Evolutionary conservation across 257 asterid species (phyloP).

Genomic region (Rhazya stricta): DNA sequence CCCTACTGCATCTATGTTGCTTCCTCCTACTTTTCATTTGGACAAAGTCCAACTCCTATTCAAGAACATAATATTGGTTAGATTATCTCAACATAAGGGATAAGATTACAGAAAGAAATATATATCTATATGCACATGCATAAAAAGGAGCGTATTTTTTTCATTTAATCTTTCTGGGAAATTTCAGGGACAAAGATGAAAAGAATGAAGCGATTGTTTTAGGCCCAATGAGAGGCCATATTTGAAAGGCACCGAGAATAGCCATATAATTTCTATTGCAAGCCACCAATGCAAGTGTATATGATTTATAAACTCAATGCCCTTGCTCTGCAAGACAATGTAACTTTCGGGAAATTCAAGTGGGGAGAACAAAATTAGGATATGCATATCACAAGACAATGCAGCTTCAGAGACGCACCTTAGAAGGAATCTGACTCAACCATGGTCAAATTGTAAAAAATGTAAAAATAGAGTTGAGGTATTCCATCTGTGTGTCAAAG

Average conservation of each 20-base stretch:
- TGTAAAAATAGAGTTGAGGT: not conserved
- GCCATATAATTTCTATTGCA: conserved; percentile 36
- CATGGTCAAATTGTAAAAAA: not conserved
- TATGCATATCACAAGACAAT: not conserved
- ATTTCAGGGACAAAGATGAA: not conserved
- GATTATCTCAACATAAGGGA: not conserved
- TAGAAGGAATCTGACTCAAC: not conserved
- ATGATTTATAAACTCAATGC: conserved; percentile 31
- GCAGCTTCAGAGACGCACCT: not conserved
- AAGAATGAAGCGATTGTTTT: conserved; percentile 17
- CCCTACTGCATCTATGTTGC: conserved; percentile 31
- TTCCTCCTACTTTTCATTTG: conserved; percentile 78
- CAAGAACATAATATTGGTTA: not conserved
- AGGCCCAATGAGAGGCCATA: conserved; percentile 12
- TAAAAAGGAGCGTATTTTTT: not conserved
- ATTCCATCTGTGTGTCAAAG: not conserved
- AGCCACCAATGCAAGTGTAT: conserved; percentile 66
- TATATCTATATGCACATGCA: not conserved
- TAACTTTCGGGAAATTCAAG: too few relatives aligned
- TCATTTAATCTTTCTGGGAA: not conserved
- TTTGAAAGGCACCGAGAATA: conserved; percentile 73
- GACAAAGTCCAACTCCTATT: conserved; percentile 74
- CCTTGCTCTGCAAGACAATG: conserved; percentile 84
- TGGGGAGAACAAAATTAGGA: not conserved
- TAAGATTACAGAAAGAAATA: not conserved